These are phyloP conservation scores for Nannizzia gypsea DNA, from an alignment of 2,329 filamentous ascomycete species.

Conservation along the genomic window DNA sequence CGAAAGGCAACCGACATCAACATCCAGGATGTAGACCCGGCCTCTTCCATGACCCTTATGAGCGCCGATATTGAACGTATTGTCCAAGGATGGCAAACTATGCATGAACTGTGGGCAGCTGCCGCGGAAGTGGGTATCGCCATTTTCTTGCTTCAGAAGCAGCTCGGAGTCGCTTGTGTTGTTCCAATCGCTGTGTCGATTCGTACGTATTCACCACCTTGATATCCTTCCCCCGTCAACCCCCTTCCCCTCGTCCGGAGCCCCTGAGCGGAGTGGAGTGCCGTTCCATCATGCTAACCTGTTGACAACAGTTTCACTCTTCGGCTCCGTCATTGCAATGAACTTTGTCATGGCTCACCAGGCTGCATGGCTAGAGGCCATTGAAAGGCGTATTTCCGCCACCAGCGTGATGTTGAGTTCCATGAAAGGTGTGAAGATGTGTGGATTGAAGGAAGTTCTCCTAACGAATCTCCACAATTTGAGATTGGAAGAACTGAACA, in stretches of 20 bases:
- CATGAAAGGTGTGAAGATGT: constrained; percentile 43
- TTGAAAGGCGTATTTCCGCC: constrained; percentile 38
- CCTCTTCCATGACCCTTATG: constrained; percentile 35
- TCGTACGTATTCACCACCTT: constrained; percentile 18
- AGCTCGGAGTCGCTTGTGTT: constrained; percentile 35
- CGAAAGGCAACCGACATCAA: constrained; percentile 29
- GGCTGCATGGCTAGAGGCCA: constrained; percentile 40
- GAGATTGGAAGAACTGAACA: constrained; percentile 30
- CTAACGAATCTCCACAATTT: constrained; percentile 29
- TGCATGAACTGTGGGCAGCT: constrained; percentile 38
- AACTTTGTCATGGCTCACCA: constrained; percentile 31
- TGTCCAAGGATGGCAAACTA: constrained; percentile 28
- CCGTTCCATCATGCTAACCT: neutral
- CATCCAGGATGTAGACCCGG: constrained; percentile 25
- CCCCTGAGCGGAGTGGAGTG: neutral
- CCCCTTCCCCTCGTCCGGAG: too few relatives aligned
- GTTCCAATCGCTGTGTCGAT: constrained; percentile 35
- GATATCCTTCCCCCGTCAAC: neutral
- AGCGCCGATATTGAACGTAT: constrained; percentile 38
- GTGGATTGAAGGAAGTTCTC: constrained; percentile 35
- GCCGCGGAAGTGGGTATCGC: constrained; percentile 36
- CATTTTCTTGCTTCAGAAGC: constrained; percentile 31
- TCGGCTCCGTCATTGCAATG: constrained; percentile 26
- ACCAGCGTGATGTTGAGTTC: constrained; percentile 39
- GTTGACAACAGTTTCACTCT: constrained; percentile 22